Evolutionary conservation across 1,284 basidiomycete species (phyloP).

Genomic region (Leccinum fuscescens): DNA sequence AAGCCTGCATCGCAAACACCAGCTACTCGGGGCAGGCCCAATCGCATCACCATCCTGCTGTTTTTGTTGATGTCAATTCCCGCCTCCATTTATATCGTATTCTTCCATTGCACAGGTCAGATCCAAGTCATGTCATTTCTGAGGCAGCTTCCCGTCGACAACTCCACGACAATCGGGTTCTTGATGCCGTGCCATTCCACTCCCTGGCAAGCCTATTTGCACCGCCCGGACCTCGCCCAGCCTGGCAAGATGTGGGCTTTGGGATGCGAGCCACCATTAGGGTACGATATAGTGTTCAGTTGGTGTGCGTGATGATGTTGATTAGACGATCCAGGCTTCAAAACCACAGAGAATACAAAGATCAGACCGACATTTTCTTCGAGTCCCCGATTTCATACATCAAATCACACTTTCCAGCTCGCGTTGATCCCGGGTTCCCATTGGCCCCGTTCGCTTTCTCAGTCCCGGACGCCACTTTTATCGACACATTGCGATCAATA

Average conservation of each 20-base stretch:
- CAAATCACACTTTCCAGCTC: conserved; percentile 56
- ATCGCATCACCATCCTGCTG: conserved; percentile 30
- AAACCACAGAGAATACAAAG: conserved; percentile 58
- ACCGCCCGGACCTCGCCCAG: conserved; percentile 57
- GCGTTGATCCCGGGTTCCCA: conserved; percentile 66
- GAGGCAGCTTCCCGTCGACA: conserved; percentile 46
- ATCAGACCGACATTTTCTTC: conserved; percentile 88
- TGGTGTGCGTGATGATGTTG: conserved; percentile 4
- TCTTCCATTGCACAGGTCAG: conserved; percentile 78
- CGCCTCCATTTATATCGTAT: conserved; percentile 63
- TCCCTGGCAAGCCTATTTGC: conserved; percentile 90
- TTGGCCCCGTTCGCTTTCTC: conserved; percentile 58
- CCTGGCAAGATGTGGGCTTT: conserved; percentile 72
- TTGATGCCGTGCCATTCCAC: conserved; percentile 99
- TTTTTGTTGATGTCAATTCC: conserved; percentile 57
- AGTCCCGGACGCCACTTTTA: conserved; percentile 44
- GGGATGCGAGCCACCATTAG: conserved; percentile 87
- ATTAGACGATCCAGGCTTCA: conserved; percentile 42
- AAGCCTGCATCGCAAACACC: conserved; percentile 14
- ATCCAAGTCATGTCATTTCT: conserved; percentile 70
- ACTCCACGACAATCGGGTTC: conserved; percentile 70
- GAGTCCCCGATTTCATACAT: conserved; percentile 70
- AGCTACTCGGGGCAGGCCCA: conserved; percentile 1
- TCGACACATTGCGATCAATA: conserved; percentile 18
- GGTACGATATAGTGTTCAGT: conserved; percentile 44